These are phyloP conservation scores for Diaporthe vexans DNA, from an alignment of 2,329 filamentous ascomycete genomes.

Conservation along the genomic window DNA sequence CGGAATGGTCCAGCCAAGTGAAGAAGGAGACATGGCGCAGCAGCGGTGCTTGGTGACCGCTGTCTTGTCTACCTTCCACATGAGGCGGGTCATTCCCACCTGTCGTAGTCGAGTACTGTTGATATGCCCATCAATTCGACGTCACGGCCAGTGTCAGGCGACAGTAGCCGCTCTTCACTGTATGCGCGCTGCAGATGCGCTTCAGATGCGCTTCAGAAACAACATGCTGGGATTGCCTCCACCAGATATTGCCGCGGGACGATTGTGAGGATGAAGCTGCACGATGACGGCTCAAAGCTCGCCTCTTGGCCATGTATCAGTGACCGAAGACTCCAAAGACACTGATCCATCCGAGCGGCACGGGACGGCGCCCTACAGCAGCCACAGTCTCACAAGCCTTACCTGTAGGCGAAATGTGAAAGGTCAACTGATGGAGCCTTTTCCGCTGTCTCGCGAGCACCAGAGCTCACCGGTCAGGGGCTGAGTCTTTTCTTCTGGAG, in stretches of 20 bases:
- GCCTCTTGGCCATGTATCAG: background rate
- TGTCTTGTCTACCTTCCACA: slow-evolving; percentile 6
- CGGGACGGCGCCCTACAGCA: slow-evolving; percentile 12
- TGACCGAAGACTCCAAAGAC: slow-evolving; percentile 12
- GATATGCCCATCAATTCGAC: slow-evolving; percentile 1
- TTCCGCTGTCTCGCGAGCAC: slow-evolving; percentile 11
- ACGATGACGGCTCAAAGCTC: slow-evolving; percentile 2
- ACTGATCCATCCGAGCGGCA: slow-evolving; percentile 3
- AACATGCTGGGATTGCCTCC: background rate
- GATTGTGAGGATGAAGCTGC: background rate
- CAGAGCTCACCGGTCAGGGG: background rate
- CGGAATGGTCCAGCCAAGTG: slow-evolving; percentile 14
- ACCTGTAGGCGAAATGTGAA: slow-evolving; percentile 19
- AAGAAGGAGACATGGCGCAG: background rate
- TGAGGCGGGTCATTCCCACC: slow-evolving; percentile 8
- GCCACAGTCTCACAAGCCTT: slow-evolving; percentile 6
- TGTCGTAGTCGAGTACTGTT: slow-evolving; percentile 7
- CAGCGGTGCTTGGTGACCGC: slow-evolving; percentile 9
- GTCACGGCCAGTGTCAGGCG: slow-evolving; percentile 3
- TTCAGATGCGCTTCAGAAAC: slow-evolving; percentile 22
- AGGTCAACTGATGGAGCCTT: slow-evolving; percentile 5
- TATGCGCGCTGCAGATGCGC: slow-evolving; percentile 12
- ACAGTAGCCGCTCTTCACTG: background rate
- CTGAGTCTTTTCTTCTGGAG: background rate
- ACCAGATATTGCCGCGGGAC: background rate